Evolutionary conservation across 2,329 filamentous ascomycete species (phyloP).

Genomic region (Fusarium agapanthi): DNA sequence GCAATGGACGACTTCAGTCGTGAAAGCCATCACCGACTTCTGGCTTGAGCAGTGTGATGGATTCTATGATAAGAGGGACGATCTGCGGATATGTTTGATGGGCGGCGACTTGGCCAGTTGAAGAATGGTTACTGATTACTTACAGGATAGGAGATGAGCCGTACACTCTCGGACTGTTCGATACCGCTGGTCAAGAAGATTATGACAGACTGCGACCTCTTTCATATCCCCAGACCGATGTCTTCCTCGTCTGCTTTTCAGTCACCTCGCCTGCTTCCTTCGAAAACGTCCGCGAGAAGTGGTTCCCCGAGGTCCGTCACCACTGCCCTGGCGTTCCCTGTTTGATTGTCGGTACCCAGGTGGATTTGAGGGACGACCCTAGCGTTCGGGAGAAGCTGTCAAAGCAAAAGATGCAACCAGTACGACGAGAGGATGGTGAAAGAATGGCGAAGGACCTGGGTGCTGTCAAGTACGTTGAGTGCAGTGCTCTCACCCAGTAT

Average conservation of each 20-base stretch:
- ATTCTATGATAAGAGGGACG: not conserved
- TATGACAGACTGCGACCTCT: slow-evolving; percentile 96
- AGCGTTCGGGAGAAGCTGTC: slow-evolving; percentile 89
- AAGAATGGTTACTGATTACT: slow-evolving; percentile 30
- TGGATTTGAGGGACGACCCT: slow-evolving; percentile 90
- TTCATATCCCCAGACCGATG: slow-evolving; percentile 97
- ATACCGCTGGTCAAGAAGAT: slow-evolving; percentile 99
- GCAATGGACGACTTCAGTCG: slow-evolving; percentile 11
- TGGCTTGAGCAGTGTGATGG: slow-evolving; percentile 1
- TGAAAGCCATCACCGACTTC: not conserved
- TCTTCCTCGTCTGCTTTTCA: slow-evolving; percentile 98
- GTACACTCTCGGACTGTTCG: slow-evolving; percentile 95
- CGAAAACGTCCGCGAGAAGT: slow-evolving; percentile 99
- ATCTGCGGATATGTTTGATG: slow-evolving; percentile 6
- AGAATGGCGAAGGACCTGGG: slow-evolving; percentile 97
- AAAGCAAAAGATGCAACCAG: slow-evolving; percentile 96
- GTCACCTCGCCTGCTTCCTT: slow-evolving; percentile 97
- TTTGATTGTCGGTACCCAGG: slow-evolving; percentile 97
- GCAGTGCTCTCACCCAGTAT: slow-evolving; percentile 96
- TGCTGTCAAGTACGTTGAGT: slow-evolving; percentile 98
- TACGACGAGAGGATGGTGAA: slow-evolving; percentile 92
- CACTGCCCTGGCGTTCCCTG: slow-evolving; percentile 98
- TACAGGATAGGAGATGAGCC: slow-evolving; percentile 97
- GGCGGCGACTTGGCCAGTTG: not conserved
- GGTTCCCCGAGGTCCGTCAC: slow-evolving; percentile 98